These are phyloP conservation scores for Boletus reticuloceps DNA, from an alignment of 768 basidiomycete species.

Conservation along the genomic window DNA sequence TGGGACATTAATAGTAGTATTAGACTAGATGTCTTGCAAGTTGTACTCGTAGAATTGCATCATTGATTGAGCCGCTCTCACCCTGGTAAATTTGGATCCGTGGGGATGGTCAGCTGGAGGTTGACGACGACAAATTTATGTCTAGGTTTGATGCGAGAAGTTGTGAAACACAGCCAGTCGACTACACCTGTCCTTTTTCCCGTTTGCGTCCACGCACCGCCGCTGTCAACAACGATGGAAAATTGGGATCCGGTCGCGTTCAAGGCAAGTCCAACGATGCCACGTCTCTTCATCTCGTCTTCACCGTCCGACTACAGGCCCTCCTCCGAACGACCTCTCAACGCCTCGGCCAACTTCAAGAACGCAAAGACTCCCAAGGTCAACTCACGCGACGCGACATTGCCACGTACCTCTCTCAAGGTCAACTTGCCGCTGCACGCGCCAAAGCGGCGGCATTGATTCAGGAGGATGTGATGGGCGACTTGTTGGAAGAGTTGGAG, in stretches of 20 bases:
- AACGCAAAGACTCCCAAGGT: slow-evolving; percentile 63
- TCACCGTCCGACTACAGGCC: slow-evolving; percentile 36
- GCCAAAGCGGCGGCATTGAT: slow-evolving; percentile 70
- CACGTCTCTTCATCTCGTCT: not conserved
- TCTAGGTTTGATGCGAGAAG: not conserved
- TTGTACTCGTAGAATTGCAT: not conserved
- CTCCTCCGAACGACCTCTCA: slow-evolving; percentile 64
- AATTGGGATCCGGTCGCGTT: slow-evolving; percentile 30
- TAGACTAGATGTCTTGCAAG: not conserved
- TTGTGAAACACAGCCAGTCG: not conserved
- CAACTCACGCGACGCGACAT: slow-evolving; percentile 66
- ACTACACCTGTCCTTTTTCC: not conserved
- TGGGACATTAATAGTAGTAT: not conserved
- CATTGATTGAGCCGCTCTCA: not conserved
- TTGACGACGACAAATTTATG: not conserved
- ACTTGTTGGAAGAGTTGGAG: slow-evolving; percentile 63
- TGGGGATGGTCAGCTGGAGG: too few relatives aligned
- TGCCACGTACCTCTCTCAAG: slow-evolving; percentile 59
- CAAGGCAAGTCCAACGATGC: slow-evolving; percentile 22
- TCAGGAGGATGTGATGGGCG: slow-evolving; percentile 57
- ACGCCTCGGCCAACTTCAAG: slow-evolving; percentile 65
- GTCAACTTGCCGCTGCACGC: slow-evolving; percentile 61
- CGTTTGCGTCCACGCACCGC: not conserved
- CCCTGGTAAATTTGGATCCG: not conserved
- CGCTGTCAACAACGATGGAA: slow-evolving; percentile 25